phyloP scores from a whole-genome alignment of 305 asterid genomes.

The Rubia tinctorum region DNA sequence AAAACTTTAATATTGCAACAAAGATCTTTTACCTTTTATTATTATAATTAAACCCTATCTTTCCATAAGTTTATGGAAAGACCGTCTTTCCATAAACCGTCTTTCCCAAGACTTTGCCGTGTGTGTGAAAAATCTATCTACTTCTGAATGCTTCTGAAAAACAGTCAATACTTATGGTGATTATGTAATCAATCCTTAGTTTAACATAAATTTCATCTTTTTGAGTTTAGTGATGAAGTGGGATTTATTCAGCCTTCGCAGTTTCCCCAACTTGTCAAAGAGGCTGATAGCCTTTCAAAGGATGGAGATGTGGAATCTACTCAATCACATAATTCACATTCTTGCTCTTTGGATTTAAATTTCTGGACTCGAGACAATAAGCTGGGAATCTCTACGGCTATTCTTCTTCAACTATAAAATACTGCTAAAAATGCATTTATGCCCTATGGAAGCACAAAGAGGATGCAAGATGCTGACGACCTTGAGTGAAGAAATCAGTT shows the following conservation, averaged over 20 bases:
- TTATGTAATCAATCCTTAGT: neutral
- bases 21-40: too few species aligned
- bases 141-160: too few species aligned
- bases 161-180: too few species aligned
- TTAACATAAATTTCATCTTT: neutral
- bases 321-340: constrained; percentile 19
- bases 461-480: constrained; percentile 31
- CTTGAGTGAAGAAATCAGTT: constrained; percentile 23
- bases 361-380: constrained; percentile 75
- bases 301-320: constrained; percentile 20
- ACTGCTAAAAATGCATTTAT: constrained; percentile 75
- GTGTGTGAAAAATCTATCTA: too few species aligned
- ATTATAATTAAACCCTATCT: too few species aligned
- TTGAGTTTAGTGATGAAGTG: constrained; percentile 65
- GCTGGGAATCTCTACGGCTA: constrained; percentile 69
- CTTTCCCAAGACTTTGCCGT: too few species aligned
- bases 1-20: too few species aligned
- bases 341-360: constrained; percentile 24
- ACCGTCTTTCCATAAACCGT: too few species aligned
- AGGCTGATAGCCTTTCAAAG: too few species aligned
- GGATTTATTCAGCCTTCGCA: constrained; percentile 84
- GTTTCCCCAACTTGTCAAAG: constrained; percentile 49
- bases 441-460: constrained; percentile 45
- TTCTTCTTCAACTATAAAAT: constrained; percentile 50
- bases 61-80: too few species aligned